Conservation (phyloP, 768 basidiomycete genomes). For the Lentinula raphanica region DNA sequence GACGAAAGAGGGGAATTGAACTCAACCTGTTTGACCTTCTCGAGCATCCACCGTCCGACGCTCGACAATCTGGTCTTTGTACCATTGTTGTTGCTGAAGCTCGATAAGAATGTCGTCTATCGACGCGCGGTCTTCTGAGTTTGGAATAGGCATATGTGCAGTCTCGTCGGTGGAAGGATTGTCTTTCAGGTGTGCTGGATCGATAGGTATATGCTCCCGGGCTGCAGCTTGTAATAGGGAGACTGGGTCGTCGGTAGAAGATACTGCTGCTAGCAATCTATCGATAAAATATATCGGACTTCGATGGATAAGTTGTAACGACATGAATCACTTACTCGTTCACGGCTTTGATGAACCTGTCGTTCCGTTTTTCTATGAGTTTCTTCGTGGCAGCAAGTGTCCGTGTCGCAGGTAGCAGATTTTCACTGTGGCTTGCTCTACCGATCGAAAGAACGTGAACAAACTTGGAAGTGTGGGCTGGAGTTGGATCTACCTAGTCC, state of each 20-base stretch:
- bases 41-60: slow-evolving; percentile 50
- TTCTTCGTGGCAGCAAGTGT: slow-evolving; percentile 57
- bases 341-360: slow-evolving; percentile 57
- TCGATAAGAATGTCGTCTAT: slow-evolving; percentile 57
- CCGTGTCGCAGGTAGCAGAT: slow-evolving; percentile 21
- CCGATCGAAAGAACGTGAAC: not conserved
- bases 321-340: slow-evolving; percentile 46
- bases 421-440: not conserved
- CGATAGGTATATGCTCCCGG: slow-evolving; percentile 64
- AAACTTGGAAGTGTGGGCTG: not conserved
- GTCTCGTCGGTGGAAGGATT: slow-evolving; percentile 8
- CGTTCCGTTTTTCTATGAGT: slow-evolving; percentile 66
- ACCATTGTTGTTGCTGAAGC: slow-evolving; percentile 56
- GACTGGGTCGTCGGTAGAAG: slow-evolving; percentile 54
- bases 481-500: slow-evolving; percentile 12
- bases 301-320: not conserved
- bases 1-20: too few species aligned
- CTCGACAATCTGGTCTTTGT: slow-evolving; percentile 62
- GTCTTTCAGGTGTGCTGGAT: slow-evolving; percentile 32
- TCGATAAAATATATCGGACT: slow-evolving; percentile 41
- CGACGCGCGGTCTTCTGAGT: slow-evolving; percentile 48
- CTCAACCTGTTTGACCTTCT: slow-evolving; percentile 47
- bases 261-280: slow-evolving; percentile 39
- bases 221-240: slow-evolving; percentile 61
- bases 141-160: slow-evolving; percentile 23